These are phyloP conservation scores for Mortierella hygrophila DNA, from an alignment of 192 early-diverging fungal species.

Conservation along the genomic window DNA sequence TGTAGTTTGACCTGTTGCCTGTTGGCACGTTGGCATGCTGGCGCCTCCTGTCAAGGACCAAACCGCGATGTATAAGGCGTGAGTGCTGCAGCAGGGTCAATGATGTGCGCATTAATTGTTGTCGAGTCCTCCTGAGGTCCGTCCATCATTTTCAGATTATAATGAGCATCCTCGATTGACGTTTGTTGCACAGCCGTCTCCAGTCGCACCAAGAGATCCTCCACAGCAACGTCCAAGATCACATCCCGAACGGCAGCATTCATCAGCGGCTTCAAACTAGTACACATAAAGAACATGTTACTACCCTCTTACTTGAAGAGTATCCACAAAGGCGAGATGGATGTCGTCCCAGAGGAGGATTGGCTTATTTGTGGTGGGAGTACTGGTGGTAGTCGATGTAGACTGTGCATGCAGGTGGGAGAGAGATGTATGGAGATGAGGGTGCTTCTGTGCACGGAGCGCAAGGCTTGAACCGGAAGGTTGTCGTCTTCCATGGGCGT, in stretches of 20 bases:
- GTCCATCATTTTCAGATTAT: background rate
- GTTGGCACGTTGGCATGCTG: background rate
- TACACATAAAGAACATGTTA: too few species aligned
- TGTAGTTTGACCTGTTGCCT: background rate
- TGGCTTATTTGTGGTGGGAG: background rate
- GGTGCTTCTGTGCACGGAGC: too few species aligned
- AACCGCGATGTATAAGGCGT: too few species aligned
- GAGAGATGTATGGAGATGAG: too few species aligned
- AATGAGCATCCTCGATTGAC: background rate
- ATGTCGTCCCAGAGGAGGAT: background rate
- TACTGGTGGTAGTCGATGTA: background rate
- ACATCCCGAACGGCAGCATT: background rate
- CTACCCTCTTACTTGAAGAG: background rate
- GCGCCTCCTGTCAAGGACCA: too few species aligned
- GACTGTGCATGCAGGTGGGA: background rate
- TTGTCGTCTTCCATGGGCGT: too few species aligned
- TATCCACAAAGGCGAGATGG: background rate
- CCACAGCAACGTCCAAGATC: background rate
- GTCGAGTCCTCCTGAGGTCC: background rate
- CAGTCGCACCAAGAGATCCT: background rate
- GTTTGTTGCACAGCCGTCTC: background rate
- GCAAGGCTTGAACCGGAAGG: too few species aligned
- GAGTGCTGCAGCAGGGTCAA: too few species aligned
- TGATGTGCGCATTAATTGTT: too few species aligned
- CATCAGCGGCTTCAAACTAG: background rate